These are phyloP conservation scores for Moesziomyces sp. DNA, from an alignment of 1,284 basidiomycete genomes.

Conservation along the genomic window DNA sequence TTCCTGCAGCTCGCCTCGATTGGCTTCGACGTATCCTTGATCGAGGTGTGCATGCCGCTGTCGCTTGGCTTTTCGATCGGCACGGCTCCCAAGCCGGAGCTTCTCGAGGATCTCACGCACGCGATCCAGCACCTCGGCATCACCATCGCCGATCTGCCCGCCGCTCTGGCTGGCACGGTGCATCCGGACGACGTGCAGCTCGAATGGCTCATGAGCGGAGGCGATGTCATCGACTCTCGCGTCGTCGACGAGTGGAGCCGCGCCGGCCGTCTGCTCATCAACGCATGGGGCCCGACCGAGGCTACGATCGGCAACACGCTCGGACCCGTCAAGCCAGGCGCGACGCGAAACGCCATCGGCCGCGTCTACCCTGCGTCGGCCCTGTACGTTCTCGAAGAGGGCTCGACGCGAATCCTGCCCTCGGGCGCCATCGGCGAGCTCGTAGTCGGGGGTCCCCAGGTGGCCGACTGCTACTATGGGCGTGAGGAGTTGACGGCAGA, in stretches of 20 bases:
- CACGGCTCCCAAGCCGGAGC: constrained; percentile 59
- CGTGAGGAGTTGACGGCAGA: constrained; percentile 55
- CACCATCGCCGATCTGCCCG: constrained; percentile 64
- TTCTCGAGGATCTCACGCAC: constrained; percentile 59
- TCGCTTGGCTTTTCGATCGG: constrained; percentile 61
- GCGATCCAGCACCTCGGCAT: constrained; percentile 57
- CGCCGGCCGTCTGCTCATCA: constrained; percentile 57
- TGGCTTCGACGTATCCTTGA: constrained; percentile 65
- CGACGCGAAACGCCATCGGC: constrained; percentile 59
- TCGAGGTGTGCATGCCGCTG: constrained; percentile 65
- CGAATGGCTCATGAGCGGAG: constrained; percentile 67
- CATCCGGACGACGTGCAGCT: constrained; percentile 55
- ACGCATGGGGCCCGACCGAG: constrained; percentile 67
- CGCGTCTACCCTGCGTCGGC: constrained; percentile 52
- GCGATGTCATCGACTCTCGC: constrained; percentile 63
- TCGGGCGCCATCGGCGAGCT: constrained; percentile 62
- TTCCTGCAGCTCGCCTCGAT: constrained; percentile 65
- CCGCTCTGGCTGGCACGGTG: constrained; percentile 61
- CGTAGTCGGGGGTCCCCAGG: constrained; percentile 63
- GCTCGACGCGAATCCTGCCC: constrained; percentile 28
- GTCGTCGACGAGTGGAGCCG: constrained; percentile 61
- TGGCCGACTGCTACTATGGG: constrained; percentile 63
- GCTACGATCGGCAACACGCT: constrained; percentile 67
- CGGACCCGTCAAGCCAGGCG: constrained; percentile 48
- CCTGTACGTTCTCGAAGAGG: constrained; percentile 50